A percentile compares a stretch with the other conserved stretches of the same genome.
These are phyloP conservation scores for Candida railenensis DNA, from an alignment of 805 yeast species.

Conservation along the genomic window DNA sequence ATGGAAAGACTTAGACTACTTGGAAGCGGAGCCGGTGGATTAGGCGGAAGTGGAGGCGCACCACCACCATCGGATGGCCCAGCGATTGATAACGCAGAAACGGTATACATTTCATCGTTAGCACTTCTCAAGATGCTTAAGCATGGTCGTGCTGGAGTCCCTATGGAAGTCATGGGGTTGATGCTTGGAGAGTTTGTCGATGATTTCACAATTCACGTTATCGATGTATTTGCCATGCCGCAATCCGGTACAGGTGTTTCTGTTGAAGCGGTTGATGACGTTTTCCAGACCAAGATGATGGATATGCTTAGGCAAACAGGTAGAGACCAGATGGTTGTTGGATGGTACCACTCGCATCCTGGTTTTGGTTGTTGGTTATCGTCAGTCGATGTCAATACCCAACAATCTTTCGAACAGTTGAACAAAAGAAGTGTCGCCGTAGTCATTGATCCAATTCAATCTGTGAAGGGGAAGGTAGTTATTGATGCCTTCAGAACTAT, in stretches of 20 bases:
- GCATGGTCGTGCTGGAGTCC: conserved; percentile 91
- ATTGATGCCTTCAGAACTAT: conserved; percentile 97
- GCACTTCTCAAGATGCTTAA: conserved; percentile 95
- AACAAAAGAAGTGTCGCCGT: conserved; percentile 97
- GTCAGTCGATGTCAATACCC: conserved; percentile 95
- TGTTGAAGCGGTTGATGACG: conserved; percentile 99
- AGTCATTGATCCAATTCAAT: conserved; percentile 97
- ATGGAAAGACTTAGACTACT: conserved; percentile 52
- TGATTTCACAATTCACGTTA: conserved; percentile 94
- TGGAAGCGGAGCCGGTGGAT: conserved; percentile 39
- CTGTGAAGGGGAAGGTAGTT: conserved; percentile 97
- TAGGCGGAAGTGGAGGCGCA: conserved; percentile 44
- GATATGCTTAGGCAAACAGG: conserved; percentile 99
- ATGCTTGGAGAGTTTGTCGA: conserved; percentile 99
- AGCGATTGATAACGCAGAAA: conserved; percentile 91
- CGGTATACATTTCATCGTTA: conserved; percentile 92
- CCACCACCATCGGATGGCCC: conserved; percentile 63
- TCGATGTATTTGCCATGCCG: conserved; percentile 99
- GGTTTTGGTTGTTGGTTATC: conserved; percentile 99
- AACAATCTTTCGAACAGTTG: conserved; percentile 94
- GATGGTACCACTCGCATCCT: conserved; percentile 99
- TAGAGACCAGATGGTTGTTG: conserved; percentile 98
- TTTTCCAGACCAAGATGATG: conserved; percentile 98
- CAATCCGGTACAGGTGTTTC: conserved; percentile 98
- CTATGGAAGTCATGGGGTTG: conserved; percentile 89